Evolutionary conservation across 305 asterid species (phyloP).

Genomic region (Solanum aculeatissimum): DNA sequence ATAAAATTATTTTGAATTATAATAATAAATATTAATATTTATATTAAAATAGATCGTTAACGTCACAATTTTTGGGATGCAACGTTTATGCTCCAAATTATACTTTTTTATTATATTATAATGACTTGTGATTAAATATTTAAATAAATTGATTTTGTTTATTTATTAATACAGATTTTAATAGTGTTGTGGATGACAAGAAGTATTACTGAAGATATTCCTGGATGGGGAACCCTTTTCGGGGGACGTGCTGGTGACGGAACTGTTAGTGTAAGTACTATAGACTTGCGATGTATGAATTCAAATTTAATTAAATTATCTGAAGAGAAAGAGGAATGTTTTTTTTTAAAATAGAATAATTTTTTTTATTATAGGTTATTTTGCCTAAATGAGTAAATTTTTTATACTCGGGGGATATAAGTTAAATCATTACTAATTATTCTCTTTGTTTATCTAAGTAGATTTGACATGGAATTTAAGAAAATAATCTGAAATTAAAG

Average conservation of each 20-base stretch:
- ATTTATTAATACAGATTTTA: conserved; percentile 26
- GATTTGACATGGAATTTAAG: too few relatives aligned
- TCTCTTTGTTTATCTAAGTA: too few relatives aligned
- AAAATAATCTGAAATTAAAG: too few relatives aligned
- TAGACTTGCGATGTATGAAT: accelerated
- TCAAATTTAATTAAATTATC: not conserved
- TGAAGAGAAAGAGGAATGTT: too few relatives aligned
- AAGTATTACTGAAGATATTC: conserved; percentile 72
- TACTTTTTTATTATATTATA: not conserved
- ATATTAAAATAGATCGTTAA: accelerated
- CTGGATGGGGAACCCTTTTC: conserved; percentile 88
- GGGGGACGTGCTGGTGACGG: conserved; percentile 81
- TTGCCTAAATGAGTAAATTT: not conserved
- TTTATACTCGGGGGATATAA: too few relatives aligned
- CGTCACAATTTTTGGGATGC: not conserved
- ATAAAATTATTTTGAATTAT: accelerated
- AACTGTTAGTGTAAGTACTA: conserved; percentile 62
- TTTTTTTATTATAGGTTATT: too few relatives aligned
- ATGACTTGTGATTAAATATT: not conserved
- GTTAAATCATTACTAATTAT: too few relatives aligned
- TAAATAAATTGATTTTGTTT: not conserved
- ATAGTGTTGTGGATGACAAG: conserved; percentile 91
- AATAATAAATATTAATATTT: not conserved
- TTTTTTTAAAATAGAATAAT: too few relatives aligned
- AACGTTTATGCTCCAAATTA: not conserved